These are phyloP conservation scores for Fennellomyces sp. DNA, from an alignment of 371 early-diverging fungal genomes.

Conservation along the genomic window DNA sequence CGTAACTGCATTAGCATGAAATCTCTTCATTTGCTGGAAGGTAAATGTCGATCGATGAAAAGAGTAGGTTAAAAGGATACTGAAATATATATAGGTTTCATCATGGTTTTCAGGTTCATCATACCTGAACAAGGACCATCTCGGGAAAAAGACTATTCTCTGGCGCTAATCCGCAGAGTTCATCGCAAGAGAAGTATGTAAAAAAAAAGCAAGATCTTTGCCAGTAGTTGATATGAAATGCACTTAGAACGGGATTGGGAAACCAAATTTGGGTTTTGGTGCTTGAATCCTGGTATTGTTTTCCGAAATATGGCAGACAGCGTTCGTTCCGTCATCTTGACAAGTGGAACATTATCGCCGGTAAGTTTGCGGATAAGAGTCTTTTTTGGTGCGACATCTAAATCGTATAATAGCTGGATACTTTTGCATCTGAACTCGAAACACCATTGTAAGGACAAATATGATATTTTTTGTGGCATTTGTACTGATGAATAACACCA, in stretches of 20 bases:
- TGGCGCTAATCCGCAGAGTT: slow-evolving; percentile 40
- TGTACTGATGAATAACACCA: neutral
- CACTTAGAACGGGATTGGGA: slow-evolving; percentile 10
- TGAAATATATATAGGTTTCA: slow-evolving; percentile 21
- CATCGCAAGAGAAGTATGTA: slow-evolving; percentile 1
- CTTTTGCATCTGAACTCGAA: slow-evolving; percentile 73
- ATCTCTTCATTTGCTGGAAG: slow-evolving; percentile 9
- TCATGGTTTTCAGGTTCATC: slow-evolving; percentile 32
- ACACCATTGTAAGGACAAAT: slow-evolving; percentile 43
- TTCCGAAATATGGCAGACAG: slow-evolving; percentile 53
- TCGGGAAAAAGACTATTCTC: slow-evolving; percentile 42
- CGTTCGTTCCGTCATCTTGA: slow-evolving; percentile 73
- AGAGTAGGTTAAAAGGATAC: neutral
- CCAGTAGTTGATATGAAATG: neutral
- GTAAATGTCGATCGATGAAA: neutral
- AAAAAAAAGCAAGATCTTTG: neutral
- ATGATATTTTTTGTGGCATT: neutral
- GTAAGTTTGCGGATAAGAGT: slow-evolving; percentile 22
- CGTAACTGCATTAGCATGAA: slow-evolving; percentile 5
- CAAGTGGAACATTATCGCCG: slow-evolving; percentile 88
- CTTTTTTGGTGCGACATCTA: neutral
- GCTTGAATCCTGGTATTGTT: slow-evolving; percentile 67
- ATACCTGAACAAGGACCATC: slow-evolving; percentile 26
- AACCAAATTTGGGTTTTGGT: slow-evolving; percentile 44
- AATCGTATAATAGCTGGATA: slow-evolving; percentile 52